Evolutionary conservation across 2,329 filamentous ascomycete species (phyloP), one percentile per base, ranked within the genome.

Genomic region (Thelonectria blattea): DNA sequence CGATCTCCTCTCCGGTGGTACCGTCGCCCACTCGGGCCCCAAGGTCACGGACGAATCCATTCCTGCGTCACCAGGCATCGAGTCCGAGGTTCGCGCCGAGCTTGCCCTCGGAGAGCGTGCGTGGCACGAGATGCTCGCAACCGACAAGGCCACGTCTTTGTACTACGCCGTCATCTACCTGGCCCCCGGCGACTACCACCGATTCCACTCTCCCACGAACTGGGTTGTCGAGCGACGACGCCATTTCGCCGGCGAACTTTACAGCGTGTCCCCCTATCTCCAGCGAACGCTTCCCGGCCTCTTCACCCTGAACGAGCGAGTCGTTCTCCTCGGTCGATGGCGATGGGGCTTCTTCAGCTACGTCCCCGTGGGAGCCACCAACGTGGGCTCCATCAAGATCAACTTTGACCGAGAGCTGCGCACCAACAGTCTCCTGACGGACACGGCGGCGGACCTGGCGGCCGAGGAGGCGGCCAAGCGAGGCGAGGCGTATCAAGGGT

Each of bases 221-320:
- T 99, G 95, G 95, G 93, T 99, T 15, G 95, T 95, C 34, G 91
- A 97, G 77, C 89, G 89, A 66, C 88, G 96, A 45, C 91, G 95
- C n/a, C 95, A 99, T 79, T 99, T 99, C 74, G 93, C 95, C 0
- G 95, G 95, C 59, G 96, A 99, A 77, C 84, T 99, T 9, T 99
- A 91, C 81, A 94, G 90, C 55, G 95, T 99, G 5, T 96, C 92
- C 0, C 95, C 95, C 0, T 99, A 97, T 76, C 85, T 99, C 12
- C 93, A 97, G 75, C 90, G 92, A 66, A 96, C 91, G 0, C 83
- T 99, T 0, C 95, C 95, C 0, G 94, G 94, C 2, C 86, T 99
- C 1, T 99, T 99, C 80, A 97, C 94, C 0, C 83, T 99, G 18
- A 99, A 99, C 77, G 95, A 99, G 79, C 89, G 95, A 56, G 92